These are phyloP conservation scores for Penicillium psychrofluorescens DNA, from an alignment of 495 filamentous ascomycete genomes.

Conservation along the genomic window DNA sequence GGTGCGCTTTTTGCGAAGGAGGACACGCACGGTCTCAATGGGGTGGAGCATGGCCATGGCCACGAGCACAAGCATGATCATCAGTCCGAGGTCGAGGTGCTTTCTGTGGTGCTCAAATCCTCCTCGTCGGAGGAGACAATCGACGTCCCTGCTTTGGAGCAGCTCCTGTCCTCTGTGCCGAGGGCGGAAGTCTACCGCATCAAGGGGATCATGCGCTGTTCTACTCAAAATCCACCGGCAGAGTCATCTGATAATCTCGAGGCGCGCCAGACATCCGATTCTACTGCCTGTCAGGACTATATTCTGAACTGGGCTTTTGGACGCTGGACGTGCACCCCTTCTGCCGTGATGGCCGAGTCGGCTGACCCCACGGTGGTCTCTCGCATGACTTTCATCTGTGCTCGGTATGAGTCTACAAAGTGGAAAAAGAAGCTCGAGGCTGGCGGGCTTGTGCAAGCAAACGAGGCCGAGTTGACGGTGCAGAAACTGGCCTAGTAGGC, in stretches of 20 bases:
- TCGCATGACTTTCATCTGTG: slow-evolving; percentile 79
- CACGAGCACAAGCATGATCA: slow-evolving; percentile 39
- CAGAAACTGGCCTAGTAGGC: slow-evolving; percentile 28
- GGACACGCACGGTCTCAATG: slow-evolving; percentile 7
- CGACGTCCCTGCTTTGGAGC: slow-evolving; percentile 57
- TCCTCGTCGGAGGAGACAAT: slow-evolving; percentile 32
- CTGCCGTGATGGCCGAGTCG: slow-evolving; percentile 33
- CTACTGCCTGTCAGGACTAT: slow-evolving; percentile 35
- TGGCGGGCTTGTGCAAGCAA: slow-evolving; percentile 47
- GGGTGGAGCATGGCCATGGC: slow-evolving; percentile 5
- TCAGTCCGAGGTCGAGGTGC: slow-evolving; percentile 83
- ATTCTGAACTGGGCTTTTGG: slow-evolving; percentile 98
- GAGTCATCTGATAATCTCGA: slow-evolving; percentile 47
- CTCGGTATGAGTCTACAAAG: slow-evolving; percentile 74
- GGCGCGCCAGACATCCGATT: slow-evolving; percentile 4
- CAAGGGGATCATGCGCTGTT: slow-evolving; percentile 68
- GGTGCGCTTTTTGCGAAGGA: slow-evolving; percentile 62
- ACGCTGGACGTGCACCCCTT: slow-evolving; percentile 77
- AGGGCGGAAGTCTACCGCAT: slow-evolving; percentile 95
- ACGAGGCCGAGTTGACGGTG: slow-evolving; percentile 25
- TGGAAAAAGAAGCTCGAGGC: slow-evolving; percentile 81
- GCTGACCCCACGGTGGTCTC: slow-evolving; percentile 43
- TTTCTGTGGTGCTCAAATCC: slow-evolving; percentile 62
- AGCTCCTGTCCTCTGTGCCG: slow-evolving; percentile 59
- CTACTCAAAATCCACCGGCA: slow-evolving; percentile 45